Evolutionary conservation across 1,284 basidiomycete species (phyloP).

Genomic region (Exobasidium cylindrosporum): DNA sequence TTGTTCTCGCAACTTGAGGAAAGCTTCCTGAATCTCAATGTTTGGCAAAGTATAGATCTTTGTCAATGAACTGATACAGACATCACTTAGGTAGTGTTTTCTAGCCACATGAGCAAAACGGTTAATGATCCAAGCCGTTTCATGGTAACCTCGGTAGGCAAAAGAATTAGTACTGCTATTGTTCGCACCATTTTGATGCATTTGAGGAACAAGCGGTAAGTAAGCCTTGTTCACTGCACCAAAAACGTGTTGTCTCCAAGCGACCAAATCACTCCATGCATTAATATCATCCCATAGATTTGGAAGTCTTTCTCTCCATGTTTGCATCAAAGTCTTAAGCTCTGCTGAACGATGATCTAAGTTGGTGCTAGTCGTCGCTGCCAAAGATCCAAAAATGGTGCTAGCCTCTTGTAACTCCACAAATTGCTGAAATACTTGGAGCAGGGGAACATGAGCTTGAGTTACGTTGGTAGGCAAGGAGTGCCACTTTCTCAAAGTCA

Average conservation of each 20-base stretch:
- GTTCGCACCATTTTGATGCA: conserved; percentile 61
- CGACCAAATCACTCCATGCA: conserved; percentile 96
- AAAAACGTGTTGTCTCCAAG: conserved; percentile 88
- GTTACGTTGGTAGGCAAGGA: conserved; percentile 81
- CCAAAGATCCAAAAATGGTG: conserved; percentile 77
- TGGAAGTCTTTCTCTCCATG: conserved; percentile 94
- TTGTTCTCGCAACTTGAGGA: conserved; percentile 96
- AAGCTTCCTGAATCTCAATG: conserved; percentile 99
- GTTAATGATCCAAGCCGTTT: conserved; percentile 99
- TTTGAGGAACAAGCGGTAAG: conserved; percentile 67
- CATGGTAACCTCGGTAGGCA: conserved; percentile 97
- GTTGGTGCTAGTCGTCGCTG: conserved; percentile 81
- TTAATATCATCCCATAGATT: conserved; percentile 97
- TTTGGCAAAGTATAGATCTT: conserved; percentile 99
- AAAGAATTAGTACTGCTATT: conserved; percentile 64
- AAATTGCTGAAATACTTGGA: conserved; percentile 98
- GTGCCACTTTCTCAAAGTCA: conserved; percentile 94
- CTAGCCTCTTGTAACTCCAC: conserved; percentile 92
- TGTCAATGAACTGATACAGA: conserved; percentile 89
- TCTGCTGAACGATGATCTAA: conserved; percentile 92
- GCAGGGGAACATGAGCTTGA: conserved; percentile 84
- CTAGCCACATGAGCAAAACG: conserved; percentile 98
- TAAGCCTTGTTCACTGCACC: conserved; percentile 96
- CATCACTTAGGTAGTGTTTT: conserved; percentile 92
- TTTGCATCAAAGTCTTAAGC: conserved; percentile 66